phyloP scores from a whole-genome alignment of 2,329 filamentous ascomycete genomes.

The Scedosporium minutisporum region DNA sequence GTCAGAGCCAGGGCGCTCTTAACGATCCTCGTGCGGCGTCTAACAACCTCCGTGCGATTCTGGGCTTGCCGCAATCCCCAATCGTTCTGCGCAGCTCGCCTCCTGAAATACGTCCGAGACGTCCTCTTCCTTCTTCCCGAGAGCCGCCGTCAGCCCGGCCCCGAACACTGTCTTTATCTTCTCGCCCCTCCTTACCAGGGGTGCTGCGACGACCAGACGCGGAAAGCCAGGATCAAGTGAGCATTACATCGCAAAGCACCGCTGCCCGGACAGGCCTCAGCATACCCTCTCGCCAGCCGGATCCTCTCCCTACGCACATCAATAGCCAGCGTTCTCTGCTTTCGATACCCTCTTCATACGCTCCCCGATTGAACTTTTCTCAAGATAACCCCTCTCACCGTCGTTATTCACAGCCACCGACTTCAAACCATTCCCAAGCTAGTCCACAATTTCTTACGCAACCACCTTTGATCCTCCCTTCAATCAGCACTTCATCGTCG shows the following conservation, averaged over 20 bases:
- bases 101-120: background rate
- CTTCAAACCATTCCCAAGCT: background rate
- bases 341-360: background rate
- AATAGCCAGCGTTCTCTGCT: background rate
- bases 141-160: background rate
- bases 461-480: background rate
- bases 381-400: background rate
- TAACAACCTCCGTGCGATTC: conserved; percentile 8
- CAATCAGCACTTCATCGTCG: background rate
- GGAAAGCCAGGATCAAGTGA: background rate
- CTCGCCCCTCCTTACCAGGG: background rate
- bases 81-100: conserved; percentile 12
- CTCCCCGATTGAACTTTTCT: background rate
- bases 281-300: conserved; percentile 4
- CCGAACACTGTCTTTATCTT: background rate
- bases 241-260: background rate
- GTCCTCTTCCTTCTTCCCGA: background rate
- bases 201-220: background rate
- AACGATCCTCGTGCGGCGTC: conserved; percentile 16
- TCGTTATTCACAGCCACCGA: background rate
- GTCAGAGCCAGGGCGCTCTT: conserved; percentile 6
- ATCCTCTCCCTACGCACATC: background rate
- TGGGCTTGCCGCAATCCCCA: conserved; percentile 6
- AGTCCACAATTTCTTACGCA: conserved; percentile 1
- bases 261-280: background rate